A percentile compares a stretch with the other conserved stretches of the same genome.
phyloP scores from a whole-genome alignment of 108 stramenopile species.

The Thalassiosira profunda region DNA sequence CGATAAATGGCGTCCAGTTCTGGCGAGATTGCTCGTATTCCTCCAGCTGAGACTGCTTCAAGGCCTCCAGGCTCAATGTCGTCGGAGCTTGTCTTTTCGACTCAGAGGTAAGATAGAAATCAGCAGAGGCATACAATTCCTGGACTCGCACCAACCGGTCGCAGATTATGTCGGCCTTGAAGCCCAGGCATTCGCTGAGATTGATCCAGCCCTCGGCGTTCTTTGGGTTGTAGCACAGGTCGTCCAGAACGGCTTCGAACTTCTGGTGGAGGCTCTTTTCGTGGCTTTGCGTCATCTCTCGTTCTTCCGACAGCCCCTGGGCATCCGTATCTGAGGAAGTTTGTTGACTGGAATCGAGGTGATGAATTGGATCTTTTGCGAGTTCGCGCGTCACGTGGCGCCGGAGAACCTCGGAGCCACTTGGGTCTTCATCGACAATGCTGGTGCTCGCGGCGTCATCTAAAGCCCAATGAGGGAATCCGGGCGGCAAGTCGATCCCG shows the following conservation, averaged over 20 bases:
- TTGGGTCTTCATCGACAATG: neutral
- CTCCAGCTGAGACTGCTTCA: constrained; percentile 46
- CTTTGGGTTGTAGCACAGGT: constrained; percentile 64
- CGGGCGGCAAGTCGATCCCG: constrained; percentile 9
- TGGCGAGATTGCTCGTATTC: constrained; percentile 38
- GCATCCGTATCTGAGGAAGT: constrained; percentile 37
- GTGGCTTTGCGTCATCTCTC: constrained; percentile 49
- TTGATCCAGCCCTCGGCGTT: constrained; percentile 75
- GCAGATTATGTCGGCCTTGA: constrained; percentile 80
- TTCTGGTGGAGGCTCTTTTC: constrained; percentile 73
- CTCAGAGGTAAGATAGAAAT: constrained; percentile 47
- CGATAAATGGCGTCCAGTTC: constrained; percentile 60
- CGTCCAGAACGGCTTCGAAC: constrained; percentile 76
- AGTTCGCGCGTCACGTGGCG: constrained; percentile 62
- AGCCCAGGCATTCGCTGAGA: constrained; percentile 67
- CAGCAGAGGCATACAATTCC: constrained; percentile 36
- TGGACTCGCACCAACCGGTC: constrained; percentile 62
- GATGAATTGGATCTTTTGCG: constrained; percentile 63
- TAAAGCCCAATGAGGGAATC: constrained; percentile 49
- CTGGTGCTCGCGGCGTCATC: neutral
- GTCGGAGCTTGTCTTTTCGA: constrained; percentile 1
- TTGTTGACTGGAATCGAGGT: constrained; percentile 27
- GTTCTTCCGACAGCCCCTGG: constrained; percentile 48
- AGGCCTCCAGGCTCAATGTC: constrained; percentile 39
- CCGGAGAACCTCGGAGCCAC: constrained; percentile 41